Conservation (phyloP, 495 filamentous ascomycete genomes). For the Xylaria grammica region DNA sequence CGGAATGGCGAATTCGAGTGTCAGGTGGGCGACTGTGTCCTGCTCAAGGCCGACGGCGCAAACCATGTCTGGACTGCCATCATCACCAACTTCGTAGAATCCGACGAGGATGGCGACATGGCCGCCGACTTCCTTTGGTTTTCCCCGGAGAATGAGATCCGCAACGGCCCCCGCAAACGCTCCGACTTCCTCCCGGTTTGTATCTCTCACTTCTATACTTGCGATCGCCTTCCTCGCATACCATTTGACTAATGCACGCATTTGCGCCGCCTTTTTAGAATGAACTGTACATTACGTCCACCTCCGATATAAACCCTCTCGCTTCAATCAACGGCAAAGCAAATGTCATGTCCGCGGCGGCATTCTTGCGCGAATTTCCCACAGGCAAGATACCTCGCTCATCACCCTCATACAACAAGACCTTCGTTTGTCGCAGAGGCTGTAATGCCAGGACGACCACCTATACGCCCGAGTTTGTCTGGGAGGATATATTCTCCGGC, state of each 20-base stretch:
- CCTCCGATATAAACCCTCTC: slow-evolving; percentile 85
- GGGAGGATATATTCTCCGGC: slow-evolving; percentile 81
- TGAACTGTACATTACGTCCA: slow-evolving; percentile 88
- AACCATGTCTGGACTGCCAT: slow-evolving; percentile 91
- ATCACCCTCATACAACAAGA: slow-evolving; percentile 81
- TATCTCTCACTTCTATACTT: slow-evolving; percentile 5
- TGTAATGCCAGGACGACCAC: slow-evolving; percentile 85
- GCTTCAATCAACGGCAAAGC: slow-evolving; percentile 90
- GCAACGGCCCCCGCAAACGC: slow-evolving; percentile 79
- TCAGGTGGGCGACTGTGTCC: slow-evolving; percentile 76
- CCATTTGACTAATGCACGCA: slow-evolving; percentile 17
- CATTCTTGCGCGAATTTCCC: slow-evolving; percentile 72
- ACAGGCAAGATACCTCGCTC: slow-evolving; percentile 74
- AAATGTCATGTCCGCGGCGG: slow-evolving; percentile 70
- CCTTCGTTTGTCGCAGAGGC: slow-evolving; percentile 87
- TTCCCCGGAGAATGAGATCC: slow-evolving; percentile 85
- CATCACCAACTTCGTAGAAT: slow-evolving; percentile 75
- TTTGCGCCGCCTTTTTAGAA: slow-evolving; percentile 54
- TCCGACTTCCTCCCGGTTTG: slow-evolving; percentile 73
- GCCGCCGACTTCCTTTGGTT: slow-evolving; percentile 88
- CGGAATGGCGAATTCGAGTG: slow-evolving; percentile 86
- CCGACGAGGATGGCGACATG: slow-evolving; percentile 68
- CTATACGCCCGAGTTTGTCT: slow-evolving; percentile 91
- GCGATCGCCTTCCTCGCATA: not conserved
- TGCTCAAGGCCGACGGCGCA: slow-evolving; percentile 79